Evolutionary conservation across 371 early-diverging fungal genomes (phyloP).

Genomic region (Zancudomyces culisetae): DNA sequence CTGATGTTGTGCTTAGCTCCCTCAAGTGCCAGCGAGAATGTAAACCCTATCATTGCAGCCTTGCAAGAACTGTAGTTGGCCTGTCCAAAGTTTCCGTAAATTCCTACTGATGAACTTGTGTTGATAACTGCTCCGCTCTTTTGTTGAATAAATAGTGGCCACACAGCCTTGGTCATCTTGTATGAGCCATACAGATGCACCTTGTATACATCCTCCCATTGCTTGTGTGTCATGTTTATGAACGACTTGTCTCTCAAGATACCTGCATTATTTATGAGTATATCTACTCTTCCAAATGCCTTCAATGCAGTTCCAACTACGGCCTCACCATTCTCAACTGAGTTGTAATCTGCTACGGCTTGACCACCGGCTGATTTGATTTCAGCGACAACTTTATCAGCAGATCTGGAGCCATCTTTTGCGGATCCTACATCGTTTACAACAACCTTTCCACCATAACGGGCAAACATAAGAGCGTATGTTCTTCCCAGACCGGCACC

Average conservation of each 20-base stretch:
- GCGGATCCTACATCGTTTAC: conserved; percentile 75
- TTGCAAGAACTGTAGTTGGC: conserved; percentile 65
- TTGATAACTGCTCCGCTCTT: conserved; percentile 74
- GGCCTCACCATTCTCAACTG: conserved; percentile 56
- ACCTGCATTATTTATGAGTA: conserved; percentile 94
- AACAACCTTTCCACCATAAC: conserved; percentile 62
- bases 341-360: conserved; percentile 51
- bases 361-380: conserved; percentile 35
- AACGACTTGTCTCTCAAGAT: conserved; percentile 93
- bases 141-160: conserved; percentile 88
- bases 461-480: conserved; percentile 69
- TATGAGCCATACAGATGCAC: conserved; percentile 91
- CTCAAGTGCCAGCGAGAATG: conserved; percentile 79
- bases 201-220: conserved; percentile 77
- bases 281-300: conserved; percentile 54
- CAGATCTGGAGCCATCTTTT: conserved; percentile 29
- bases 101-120: conserved; percentile 53
- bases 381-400: conserved; percentile 50
- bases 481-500: conserved; percentile 79
- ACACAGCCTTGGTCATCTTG: conserved; percentile 89
- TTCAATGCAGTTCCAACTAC: conserved; percentile 46
- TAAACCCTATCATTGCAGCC: conserved; percentile 77
- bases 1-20: conserved; percentile 84
- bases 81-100: conserved; percentile 67
- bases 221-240: conserved; percentile 25